A percentile compares a stretch with the other conserved stretches of the same genome.
phyloP scores from a whole-genome alignment of 148 eudicot species.

The Rhododendron ovatum region DNA sequence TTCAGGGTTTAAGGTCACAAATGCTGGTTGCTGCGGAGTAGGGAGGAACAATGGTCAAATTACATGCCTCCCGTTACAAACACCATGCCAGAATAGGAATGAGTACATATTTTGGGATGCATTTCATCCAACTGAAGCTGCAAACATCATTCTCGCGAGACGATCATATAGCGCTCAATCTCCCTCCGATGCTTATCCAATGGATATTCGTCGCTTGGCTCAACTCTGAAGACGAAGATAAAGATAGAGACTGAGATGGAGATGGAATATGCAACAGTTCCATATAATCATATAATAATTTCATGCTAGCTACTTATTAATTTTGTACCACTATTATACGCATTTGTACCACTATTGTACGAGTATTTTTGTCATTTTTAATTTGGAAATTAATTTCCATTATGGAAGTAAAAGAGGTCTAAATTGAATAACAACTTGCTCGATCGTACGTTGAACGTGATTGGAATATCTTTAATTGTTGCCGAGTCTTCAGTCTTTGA shows the following conservation, averaged over 20 bases:
- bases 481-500: background rate
- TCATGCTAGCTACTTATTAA: background rate
- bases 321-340: background rate
- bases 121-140: constrained; percentile 65
- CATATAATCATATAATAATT: background rate
- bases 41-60: constrained; percentile 91
- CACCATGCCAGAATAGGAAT: constrained; percentile 44
- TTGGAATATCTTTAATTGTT: background rate
- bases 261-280: background rate
- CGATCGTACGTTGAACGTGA: background rate
- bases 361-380: background rate
- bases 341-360: background rate
- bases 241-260: background rate
- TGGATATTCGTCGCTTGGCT: constrained; percentile 46
- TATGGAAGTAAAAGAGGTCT: background rate
- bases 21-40: constrained; percentile 85
- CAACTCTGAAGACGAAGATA: constrained; percentile 14
- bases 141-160: constrained; percentile 39
- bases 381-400: background rate
- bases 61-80: constrained; percentile 61
- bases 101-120: constrained; percentile 71
- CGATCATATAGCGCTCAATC: constrained; percentile 43
- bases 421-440: background rate
- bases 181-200: constrained; percentile 47
- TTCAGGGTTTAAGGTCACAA: constrained; percentile 68